Evolutionary conservation across 1,284 basidiomycete genomes (phyloP).

Genomic region (Meripilus lineatus): DNA sequence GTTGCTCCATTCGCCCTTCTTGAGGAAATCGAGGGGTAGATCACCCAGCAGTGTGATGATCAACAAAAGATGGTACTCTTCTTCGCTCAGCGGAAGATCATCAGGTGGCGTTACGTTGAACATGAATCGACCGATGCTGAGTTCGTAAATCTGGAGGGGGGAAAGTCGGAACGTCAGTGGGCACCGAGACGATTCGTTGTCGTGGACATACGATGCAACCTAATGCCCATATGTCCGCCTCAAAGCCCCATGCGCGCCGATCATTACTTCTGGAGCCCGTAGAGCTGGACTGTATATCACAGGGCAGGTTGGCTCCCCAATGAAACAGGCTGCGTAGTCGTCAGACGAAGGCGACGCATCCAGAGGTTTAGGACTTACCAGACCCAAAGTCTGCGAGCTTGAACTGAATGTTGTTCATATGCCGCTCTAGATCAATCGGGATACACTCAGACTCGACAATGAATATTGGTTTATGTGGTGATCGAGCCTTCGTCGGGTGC

Average conservation of each 20-base stretch:
- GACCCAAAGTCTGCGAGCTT: neutral
- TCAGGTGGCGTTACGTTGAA: neutral
- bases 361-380: neutral
- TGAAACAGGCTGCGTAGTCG: neutral
- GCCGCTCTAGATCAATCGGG: no score
- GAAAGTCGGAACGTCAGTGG: neutral
- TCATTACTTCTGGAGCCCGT: conserved; percentile 33
- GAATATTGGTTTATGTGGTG: no score
- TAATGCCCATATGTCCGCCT: conserved; percentile 34
- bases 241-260: conserved; percentile 27
- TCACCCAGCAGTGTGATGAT: neutral
- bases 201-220: conserved; percentile 27
- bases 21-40: neutral
- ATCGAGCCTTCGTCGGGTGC: no score
- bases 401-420: no score
- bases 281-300: conserved; percentile 28
- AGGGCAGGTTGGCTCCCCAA: neutral
- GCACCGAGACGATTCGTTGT: neutral
- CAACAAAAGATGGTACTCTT: neutral
- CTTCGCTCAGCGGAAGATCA: neutral
- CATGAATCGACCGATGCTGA: neutral
- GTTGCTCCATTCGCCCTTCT: neutral
- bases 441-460: no score
- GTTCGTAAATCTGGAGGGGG: neutral
- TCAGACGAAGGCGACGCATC: neutral